phyloP scores from a whole-genome alignment of 441 rosid genomes.

The Populus hybrid region DNA sequence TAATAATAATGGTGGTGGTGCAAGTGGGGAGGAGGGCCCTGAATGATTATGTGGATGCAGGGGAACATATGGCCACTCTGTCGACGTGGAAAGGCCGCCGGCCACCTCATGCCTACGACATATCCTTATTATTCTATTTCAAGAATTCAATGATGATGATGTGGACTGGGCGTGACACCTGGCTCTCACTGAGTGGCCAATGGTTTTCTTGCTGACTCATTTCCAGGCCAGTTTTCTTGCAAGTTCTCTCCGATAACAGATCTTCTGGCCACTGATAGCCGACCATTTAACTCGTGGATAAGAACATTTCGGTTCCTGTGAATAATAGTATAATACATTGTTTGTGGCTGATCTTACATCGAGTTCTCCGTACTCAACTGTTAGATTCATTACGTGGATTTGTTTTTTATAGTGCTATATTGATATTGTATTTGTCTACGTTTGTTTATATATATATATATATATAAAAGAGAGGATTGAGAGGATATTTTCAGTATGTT shows the following conservation, averaged over 20 bases:
- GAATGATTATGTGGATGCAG: not conserved
- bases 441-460: too few relatives aligned
- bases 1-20: too few relatives aligned
- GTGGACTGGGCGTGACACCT: conserved; percentile 22
- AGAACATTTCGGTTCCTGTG: not conserved
- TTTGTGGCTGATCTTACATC: not conserved
- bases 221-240: conserved; percentile 23
- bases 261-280: conserved; percentile 9
- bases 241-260: not conserved
- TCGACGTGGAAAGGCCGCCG: conserved; percentile 12
- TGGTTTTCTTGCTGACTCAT: conserved; percentile 38
- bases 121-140: not conserved
- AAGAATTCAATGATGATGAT: not conserved
- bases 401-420: too few relatives aligned
- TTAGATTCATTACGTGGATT: too few relatives aligned
- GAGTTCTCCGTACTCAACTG: not conserved
- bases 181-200: conserved; percentile 6
- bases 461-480: too few relatives aligned
- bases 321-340: not conserved
- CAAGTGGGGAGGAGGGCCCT: too few relatives aligned
- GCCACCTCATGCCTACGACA: conserved; percentile 4
- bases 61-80: not conserved
- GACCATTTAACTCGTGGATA: not conserved
- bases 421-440: too few relatives aligned
- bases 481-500: too few relatives aligned